Base-by-base conservation (phyloP, 306 rosid species). In the Betula pendula region DNA sequence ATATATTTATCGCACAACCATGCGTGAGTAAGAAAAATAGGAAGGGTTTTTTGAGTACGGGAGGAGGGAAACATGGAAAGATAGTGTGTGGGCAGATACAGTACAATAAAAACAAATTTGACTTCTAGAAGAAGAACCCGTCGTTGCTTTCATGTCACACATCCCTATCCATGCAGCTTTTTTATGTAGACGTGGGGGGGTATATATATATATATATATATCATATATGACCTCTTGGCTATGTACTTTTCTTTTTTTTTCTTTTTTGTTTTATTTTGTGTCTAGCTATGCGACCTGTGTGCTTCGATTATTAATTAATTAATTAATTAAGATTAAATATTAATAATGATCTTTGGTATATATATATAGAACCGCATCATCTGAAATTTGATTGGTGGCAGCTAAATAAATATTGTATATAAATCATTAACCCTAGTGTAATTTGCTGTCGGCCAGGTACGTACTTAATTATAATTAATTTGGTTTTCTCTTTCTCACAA, bases 61-160 rank as follows among this genome's bases (percentile, higher is more conserved):
- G 74, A 71, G 51, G 85, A 88, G 89, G 86, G 92, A 86, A 89
- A 90, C 91, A 88, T 16, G 91, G 87, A 82, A 80, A 77, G 60
- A 22, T 10, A 81, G 68, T 80, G 82, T 59, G 81, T 63, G 33
- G 80, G 73, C 74, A 42, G 51, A 62, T 78, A 82, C 86, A 88
- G 73, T 85, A 89, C 87, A 68, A n/a, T n/a, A n/a, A n/a, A n/a
- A 82, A 86, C 88, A 87, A 83, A 85, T 70, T 70, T 82, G 85
- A 78, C 83, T 59, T 15, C 16, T 33, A 71, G 15, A 48, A 33
- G 16, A 68, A n/a, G 19, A 53, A 29, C 29, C 31, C 51, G 59
- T 55, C 15, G 48, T 45, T 74, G 80, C 72, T 62, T 35, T 76
- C 33, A 27, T n/a, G n/a, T 85, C 50, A 56, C 77, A 74, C 73